Percentiles rank a stretch among this genome's conserved stretches.
phyloP scores from a whole-genome alignment of 2,329 filamentous ascomycete species.

The Paecilomyces variotii region DNA sequence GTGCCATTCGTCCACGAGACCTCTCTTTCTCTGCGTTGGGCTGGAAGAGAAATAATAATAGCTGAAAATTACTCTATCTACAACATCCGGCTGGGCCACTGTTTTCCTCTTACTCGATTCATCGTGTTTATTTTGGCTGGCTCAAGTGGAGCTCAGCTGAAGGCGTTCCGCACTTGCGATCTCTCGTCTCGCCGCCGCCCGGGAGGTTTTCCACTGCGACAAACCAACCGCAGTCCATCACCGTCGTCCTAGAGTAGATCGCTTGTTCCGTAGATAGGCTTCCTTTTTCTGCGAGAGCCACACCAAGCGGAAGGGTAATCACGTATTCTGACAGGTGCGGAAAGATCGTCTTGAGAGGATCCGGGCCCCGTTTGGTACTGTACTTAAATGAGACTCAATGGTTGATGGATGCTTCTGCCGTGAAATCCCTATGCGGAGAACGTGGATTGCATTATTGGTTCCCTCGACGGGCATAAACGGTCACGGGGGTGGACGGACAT shows the following conservation, averaged over 20 bases:
- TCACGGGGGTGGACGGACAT: too few species aligned
- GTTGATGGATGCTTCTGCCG: neutral
- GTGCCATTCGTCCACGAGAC: too few species aligned
- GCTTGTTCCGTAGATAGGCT: neutral
- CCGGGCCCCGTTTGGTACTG: too few species aligned
- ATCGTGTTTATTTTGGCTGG: neutral
- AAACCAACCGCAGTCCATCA: neutral
- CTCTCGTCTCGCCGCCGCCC: neutral
- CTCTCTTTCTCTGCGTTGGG: neutral
- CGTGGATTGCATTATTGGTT: neutral
- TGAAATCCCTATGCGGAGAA: neutral
- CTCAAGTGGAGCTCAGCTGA: neutral
- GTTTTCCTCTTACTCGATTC: neutral
- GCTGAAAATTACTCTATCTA: too few species aligned
- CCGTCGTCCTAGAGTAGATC: neutral
- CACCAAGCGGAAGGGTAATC: neutral
- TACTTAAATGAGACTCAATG: too few species aligned
- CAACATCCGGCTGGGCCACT: neutral
- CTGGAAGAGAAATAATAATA: neutral
- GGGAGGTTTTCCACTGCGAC: neutral
- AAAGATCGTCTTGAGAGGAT: too few species aligned
- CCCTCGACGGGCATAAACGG: too few species aligned
- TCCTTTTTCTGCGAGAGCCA: neutral
- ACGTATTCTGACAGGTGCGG: neutral
- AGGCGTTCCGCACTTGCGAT: neutral